Evolutionary conservation across 2,329 filamentous ascomycete genomes (phyloP).

Genomic region (Aspergillus unguis): DNA sequence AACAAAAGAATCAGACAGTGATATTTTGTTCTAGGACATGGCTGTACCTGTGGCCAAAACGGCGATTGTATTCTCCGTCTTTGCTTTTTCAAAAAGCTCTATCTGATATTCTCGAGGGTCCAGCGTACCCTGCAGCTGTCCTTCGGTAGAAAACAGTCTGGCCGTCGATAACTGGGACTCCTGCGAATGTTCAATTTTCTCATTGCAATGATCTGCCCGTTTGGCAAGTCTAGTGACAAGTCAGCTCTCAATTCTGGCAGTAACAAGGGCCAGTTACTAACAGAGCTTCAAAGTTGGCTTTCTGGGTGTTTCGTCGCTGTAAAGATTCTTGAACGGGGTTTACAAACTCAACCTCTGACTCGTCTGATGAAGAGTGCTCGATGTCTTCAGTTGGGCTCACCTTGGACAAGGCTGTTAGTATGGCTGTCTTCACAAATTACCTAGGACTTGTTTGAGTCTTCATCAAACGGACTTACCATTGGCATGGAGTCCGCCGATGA

Average conservation of each 20-base stretch:
- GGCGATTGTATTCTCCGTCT: constrained; percentile 80
- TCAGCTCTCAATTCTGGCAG: constrained; percentile 3
- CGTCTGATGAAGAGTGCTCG: constrained; percentile 20
- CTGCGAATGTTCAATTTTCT: constrained; percentile 31
- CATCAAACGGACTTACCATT: neutral
- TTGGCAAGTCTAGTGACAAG: constrained; percentile 33
- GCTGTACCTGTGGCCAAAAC: constrained; percentile 78
- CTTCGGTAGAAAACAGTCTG: constrained; percentile 53
- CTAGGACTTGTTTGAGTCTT: neutral
- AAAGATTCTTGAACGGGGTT: constrained; percentile 25
- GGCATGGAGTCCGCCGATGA: neutral
- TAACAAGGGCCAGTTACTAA: constrained; percentile 24
- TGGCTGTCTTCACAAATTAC: neutral
- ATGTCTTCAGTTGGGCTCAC: neutral
- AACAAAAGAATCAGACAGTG: constrained; percentile 1
- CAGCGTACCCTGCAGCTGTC: constrained; percentile 60
- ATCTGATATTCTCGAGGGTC: constrained; percentile 86
- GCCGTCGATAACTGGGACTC: constrained; percentile 53
- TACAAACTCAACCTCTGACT: constrained; percentile 29
- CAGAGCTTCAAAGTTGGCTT: constrained; percentile 50
- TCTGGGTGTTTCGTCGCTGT: constrained; percentile 51
- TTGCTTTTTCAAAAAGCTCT: constrained; percentile 86
- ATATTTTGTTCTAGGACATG: neutral
- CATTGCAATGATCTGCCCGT: constrained; percentile 41
- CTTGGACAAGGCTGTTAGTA: neutral